Conservation (phyloP, 805 yeast species). For the Saccharomyces mikatae region DNA sequence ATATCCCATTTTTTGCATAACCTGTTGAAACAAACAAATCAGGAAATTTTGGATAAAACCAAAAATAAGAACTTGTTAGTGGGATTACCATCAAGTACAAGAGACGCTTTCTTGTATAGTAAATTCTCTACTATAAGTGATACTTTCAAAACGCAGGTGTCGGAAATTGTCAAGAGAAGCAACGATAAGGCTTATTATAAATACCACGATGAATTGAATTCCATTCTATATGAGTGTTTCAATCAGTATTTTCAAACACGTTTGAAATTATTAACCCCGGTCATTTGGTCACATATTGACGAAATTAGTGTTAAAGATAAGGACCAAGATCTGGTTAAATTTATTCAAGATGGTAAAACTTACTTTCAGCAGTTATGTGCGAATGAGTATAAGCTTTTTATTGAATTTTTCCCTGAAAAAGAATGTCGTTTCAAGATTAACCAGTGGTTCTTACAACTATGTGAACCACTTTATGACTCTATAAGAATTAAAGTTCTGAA, state of each 20-base stretch:
- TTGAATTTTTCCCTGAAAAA: slow-evolving; percentile 40
- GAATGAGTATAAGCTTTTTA: slow-evolving; percentile 55
- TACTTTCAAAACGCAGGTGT: slow-evolving; percentile 32
- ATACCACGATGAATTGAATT: slow-evolving; percentile 50
- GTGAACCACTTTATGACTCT: slow-evolving; percentile 72
- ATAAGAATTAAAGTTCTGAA: slow-evolving; percentile 59
- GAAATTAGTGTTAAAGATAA: slow-evolving; percentile 16
- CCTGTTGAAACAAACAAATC: slow-evolving; percentile 29
- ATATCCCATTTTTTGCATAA: slow-evolving; percentile 56
- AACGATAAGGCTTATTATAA: slow-evolving; percentile 36
- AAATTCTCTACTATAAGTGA: slow-evolving; percentile 47
- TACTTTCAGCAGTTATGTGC: slow-evolving; percentile 51
- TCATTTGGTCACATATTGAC: slow-evolving; percentile 34
- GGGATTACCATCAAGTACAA: slow-evolving; percentile 31
- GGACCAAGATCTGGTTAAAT: slow-evolving; percentile 40
- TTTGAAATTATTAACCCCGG: slow-evolving; percentile 37
- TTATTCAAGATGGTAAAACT: slow-evolving; percentile 54
- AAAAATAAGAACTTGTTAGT: slow-evolving; percentile 11
- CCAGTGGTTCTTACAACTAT: slow-evolving; percentile 51
- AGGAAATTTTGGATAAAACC: slow-evolving; percentile 26
- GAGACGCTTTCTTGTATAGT: slow-evolving; percentile 58
- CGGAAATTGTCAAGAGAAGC: slow-evolving; percentile 30
- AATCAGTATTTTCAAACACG: slow-evolving; percentile 56
- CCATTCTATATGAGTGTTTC: slow-evolving; percentile 47
- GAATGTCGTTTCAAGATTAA: slow-evolving; percentile 35